Base-by-base conservation (phyloP, 768 basidiomycete genomes). In the Russula abietina region DNA sequence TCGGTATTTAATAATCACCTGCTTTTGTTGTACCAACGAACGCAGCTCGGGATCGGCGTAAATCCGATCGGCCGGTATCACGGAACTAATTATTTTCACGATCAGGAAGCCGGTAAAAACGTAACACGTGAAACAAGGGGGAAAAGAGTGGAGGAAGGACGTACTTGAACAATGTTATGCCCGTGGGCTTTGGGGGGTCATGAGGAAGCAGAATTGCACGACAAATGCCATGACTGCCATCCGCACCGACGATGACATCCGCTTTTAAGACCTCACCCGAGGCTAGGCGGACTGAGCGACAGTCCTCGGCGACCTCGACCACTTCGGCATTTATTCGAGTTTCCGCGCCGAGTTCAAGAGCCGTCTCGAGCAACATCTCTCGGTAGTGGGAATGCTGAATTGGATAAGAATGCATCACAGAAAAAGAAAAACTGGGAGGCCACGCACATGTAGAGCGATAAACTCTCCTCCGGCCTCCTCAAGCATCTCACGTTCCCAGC, bases 161-260 rank as follows among this genome's bases (percentile, higher is more conserved):
- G 58, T 55, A 74, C 73, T 70, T 67, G 63, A 72, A 71, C 61
- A 73, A 54, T 46, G 65, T 68, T 54, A 70, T 26, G 26, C 72
- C 71, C 5, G 66, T 69, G 11, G 64, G 61, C 8, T 43, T 60
- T 24, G 59, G 61, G n/a, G 51, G 41, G 39, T 62, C 67, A 9
- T 60, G 41, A 6, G 66, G 56, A 22, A 70, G 36, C 1, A 63
- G 43, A 28, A 60, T 17, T n/a, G 45, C 45, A 10, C 73, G 69
- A 43, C 65, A 67, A 1, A 69, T 49, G 11, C 74, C 73, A 32
- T 57, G 65, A 33, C 61, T 62, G 52, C 76, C 75, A 54, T 76
- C 75, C n/a, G 76, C 76, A 22, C 75, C 76, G 28, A 77, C 62
- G 19, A 77, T 61, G 16, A 76, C 64, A 50, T 76, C 75, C n/a